Base-by-base conservation (phyloP, 1,139 yeast genomes). In the Kluyveromyces marxianus region DNA sequence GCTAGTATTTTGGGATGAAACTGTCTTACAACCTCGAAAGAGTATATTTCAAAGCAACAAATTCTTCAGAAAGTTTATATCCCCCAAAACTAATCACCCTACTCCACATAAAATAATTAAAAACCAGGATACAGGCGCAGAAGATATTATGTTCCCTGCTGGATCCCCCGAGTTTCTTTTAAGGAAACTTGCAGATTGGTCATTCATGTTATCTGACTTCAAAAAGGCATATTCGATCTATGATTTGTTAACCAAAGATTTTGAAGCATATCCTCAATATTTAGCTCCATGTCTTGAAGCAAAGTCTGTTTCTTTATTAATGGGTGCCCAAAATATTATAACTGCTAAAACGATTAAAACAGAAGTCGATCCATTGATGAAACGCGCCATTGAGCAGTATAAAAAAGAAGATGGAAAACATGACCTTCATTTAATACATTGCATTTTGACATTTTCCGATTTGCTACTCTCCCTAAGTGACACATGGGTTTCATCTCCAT, bases 121-220 rank as follows among this genome's bases (percentile, higher is more conserved):
- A 3, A 42, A 41, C 24, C 50, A 45, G 21, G 41, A 42, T 29
- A 74, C 79, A 39, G 83, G 92, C 24, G 71, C 87, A 51, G 75
- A 80, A 49, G 83, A 90, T 33, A 69, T 87, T 26, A 77, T 95
- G 0, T 60, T 60, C 31, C 37, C 55, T 7, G 56, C 60, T 0
- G 52, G 79, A 1, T 72, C 90, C 0, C 77, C 84, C 0, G 97
- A 89, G 57, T 87, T 88, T 55, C 74, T 78, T 41, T 72, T 89
- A 32, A 70, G 97, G 44, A 84, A 85, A 58, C 69, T 92, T 37
- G 97, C 95, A 0, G 98, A 92, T 63, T 88, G 95, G 88, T 81
- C 92, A 5, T 77, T 92, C 56, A 86, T 92, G 78, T 68, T 90
- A 26, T 78, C 90, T 40, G 97, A 92, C 66, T 92, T 85, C 70